A percentile compares a stretch with the other conserved stretches of the same genome.
Evolutionary conservation across 129 eudicot genomes (phyloP).

Genomic region (Chrysanthemum lavandulifolium): DNA sequence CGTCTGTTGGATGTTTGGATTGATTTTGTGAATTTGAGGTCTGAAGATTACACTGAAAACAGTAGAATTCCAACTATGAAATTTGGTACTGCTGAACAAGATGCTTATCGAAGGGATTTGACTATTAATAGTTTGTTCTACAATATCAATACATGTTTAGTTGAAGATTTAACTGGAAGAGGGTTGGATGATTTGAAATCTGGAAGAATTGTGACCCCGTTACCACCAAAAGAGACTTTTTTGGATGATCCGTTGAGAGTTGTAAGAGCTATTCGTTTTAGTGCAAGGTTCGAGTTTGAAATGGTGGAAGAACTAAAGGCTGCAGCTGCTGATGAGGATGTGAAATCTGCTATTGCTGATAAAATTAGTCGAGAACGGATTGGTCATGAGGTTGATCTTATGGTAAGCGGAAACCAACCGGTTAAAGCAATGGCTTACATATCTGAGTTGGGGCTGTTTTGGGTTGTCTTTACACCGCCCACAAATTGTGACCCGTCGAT

Average conservation of each 20-base stretch:
- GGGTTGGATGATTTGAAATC: conserved; percentile 31
- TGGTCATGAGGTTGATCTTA: conserved; percentile 35
- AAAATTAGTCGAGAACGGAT: conserved; percentile 39
- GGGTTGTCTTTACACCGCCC: conserved; percentile 35
- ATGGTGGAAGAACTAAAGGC: conserved; percentile 29
- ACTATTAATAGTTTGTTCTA: conserved; percentile 40
- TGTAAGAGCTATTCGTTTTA: conserved; percentile 39
- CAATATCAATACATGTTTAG: conserved; percentile 30
- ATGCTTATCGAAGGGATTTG: conserved; percentile 41
- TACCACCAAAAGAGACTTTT: conserved; percentile 43
- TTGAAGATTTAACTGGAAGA: conserved; percentile 35
- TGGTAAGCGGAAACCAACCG: conserved; percentile 37
- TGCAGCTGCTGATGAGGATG: conserved; percentile 34
- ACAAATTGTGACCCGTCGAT: conserved; percentile 16
- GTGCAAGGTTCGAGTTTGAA: conserved; percentile 38
- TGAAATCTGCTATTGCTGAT: conserved; percentile 33
- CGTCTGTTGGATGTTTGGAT: conserved; percentile 77
- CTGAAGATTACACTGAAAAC: conserved; percentile 59
- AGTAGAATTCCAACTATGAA: conserved; percentile 32
- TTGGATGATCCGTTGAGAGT: conserved; percentile 41
- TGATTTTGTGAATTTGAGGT: conserved; percentile 84
- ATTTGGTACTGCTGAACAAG: conserved; percentile 34
- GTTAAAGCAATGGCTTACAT: conserved; percentile 33
- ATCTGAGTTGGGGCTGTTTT: conserved; percentile 26
- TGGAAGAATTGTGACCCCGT: conserved; percentile 37